Evolutionary conservation across 2,329 filamentous ascomycete species (phyloP).

Genomic region (Chalaropsis thielavioides): DNA sequence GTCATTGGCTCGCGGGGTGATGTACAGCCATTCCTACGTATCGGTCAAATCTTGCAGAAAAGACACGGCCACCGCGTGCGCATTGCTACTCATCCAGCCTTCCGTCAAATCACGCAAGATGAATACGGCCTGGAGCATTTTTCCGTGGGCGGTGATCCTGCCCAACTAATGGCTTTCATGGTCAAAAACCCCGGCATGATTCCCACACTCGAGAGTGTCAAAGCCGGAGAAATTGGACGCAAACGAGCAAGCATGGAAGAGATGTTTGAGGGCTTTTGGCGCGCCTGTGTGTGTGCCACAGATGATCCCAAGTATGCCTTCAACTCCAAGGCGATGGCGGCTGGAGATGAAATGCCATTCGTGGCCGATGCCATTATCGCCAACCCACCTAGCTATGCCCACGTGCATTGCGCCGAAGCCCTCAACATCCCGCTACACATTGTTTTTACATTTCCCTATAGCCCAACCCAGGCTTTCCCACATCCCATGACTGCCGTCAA

Average conservation of each 20-base stretch:
- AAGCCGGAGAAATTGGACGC: conserved; percentile 55
- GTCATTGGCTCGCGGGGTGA: conserved; percentile 70
- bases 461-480: conserved; percentile 58
- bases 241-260: conserved; percentile 57
- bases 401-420: conserved; percentile 66
- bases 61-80: conserved; percentile 60
- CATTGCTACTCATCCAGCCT: conserved; percentile 65
- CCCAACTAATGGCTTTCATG: conserved; percentile 79
- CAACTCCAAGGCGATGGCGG: conserved; percentile 51
- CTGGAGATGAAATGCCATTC: conserved; percentile 33
- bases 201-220: conserved; percentile 56
- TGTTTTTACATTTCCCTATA: conserved; percentile 83
- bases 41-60: conserved; percentile 58
- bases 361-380: conserved; percentile 71
- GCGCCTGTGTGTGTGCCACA: conserved; percentile 58
- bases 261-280: conserved; percentile 76
- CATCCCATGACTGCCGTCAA: conserved; percentile 67
- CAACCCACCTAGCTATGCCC: conserved; percentile 65
- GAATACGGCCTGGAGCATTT: conserved; percentile 68
- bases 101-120: conserved; percentile 55
- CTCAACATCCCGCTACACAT: conserved; percentile 64
- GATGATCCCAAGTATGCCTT: conserved; percentile 49
- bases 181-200: conserved; percentile 71
- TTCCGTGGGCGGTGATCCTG: conserved; percentile 62
- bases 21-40: conserved; percentile 63